Evolutionary conservation across 1,139 yeast species (phyloP).

Genomic region (Suhomyces yuchorum): DNA sequence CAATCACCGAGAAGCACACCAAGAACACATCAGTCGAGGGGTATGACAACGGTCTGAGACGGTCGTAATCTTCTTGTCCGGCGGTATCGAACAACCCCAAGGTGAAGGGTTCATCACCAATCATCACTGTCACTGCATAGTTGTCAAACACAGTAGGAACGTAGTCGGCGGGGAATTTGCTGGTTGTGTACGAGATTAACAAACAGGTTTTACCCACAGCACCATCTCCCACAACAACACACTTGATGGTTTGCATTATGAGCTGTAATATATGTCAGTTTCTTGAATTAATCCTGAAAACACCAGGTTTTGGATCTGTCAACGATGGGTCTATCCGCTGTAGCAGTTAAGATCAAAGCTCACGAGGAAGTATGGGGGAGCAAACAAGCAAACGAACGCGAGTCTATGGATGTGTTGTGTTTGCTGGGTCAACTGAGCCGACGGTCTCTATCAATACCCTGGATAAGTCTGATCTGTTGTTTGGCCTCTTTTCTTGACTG

Average conservation of each 20-base stretch:
- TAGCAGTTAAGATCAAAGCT: not conserved
- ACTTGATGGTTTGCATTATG: slow-evolving; percentile 81
- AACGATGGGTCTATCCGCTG: not conserved
- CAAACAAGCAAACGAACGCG: slow-evolving; percentile 5
- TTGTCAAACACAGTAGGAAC: slow-evolving; percentile 96
- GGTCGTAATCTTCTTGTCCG: slow-evolving; percentile 98
- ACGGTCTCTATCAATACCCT: slow-evolving; percentile 8
- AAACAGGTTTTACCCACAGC: slow-evolving; percentile 73
- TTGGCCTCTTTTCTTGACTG: slow-evolving; percentile 13
- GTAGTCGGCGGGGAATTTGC: slow-evolving; percentile 92
- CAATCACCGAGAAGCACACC: slow-evolving; percentile 91
- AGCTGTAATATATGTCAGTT: not conserved
- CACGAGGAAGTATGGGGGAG: not conserved
- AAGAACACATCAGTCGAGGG: slow-evolving; percentile 96
- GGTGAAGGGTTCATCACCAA: slow-evolving; percentile 97
- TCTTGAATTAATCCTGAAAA: slow-evolving; percentile 3
- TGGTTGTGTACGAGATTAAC: slow-evolving; percentile 84
- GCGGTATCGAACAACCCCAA: slow-evolving; percentile 97
- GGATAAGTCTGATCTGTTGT: slow-evolving; percentile 11
- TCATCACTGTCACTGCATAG: slow-evolving; percentile 97
- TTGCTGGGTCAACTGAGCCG: slow-evolving; percentile 4
- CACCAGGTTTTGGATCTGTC: slow-evolving; percentile 3
- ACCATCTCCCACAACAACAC: slow-evolving; percentile 98
- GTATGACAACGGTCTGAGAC: slow-evolving; percentile 92
- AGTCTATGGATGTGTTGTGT: not conserved